Percentiles rank a stretch among this genome's conserved stretches.
These are phyloP conservation scores for Aspergillus quadrilineatus DNA, from an alignment of 2,329 filamentous ascomycete genomes.

Conservation along the genomic window DNA sequence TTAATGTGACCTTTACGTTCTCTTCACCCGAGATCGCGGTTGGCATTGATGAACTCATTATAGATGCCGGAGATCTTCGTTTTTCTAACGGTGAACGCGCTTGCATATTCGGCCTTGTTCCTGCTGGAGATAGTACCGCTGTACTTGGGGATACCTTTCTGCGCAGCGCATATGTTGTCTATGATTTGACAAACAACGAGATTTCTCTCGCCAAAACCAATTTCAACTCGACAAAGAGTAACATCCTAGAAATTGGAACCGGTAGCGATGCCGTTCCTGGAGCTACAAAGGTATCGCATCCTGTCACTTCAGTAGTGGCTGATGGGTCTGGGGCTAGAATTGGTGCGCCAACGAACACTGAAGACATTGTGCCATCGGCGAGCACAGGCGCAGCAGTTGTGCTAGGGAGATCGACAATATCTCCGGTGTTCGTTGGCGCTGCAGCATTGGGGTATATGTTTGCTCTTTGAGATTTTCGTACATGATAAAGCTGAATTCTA, in stretches of 20 bases:
- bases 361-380: conserved; percentile 20
- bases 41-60: conserved; percentile 55
- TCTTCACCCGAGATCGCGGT: conserved; percentile 56
- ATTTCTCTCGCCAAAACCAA: conserved; percentile 62
- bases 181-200: conserved; percentile 60
- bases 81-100: conserved; percentile 37
- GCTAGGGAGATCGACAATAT: conserved; percentile 12
- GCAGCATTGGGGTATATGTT: conserved; percentile 26
- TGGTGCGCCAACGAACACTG: conserved; percentile 26
- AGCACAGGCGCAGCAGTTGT: conserved; percentile 19
- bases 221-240: conserved; percentile 54
- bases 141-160: conserved; percentile 64
- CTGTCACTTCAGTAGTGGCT: conserved; percentile 49
- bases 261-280: conserved; percentile 52
- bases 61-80: conserved; percentile 47
- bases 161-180: conserved; percentile 63
- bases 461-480: conserved; percentile 14
- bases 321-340: conserved; percentile 47
- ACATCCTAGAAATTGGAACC: conserved; percentile 56
- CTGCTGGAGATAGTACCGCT: conserved; percentile 46
- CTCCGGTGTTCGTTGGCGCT: conserved; percentile 20
- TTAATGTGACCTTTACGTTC: conserved; percentile 59
- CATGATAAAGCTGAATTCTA: background rate
- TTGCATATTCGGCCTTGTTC: conserved; percentile 53
- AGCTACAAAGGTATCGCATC: conserved; percentile 52